These are phyloP conservation scores for Fusarium phyllophilum DNA, from an alignment of 2,329 filamentous ascomycete species.

Conservation along the genomic window DNA sequence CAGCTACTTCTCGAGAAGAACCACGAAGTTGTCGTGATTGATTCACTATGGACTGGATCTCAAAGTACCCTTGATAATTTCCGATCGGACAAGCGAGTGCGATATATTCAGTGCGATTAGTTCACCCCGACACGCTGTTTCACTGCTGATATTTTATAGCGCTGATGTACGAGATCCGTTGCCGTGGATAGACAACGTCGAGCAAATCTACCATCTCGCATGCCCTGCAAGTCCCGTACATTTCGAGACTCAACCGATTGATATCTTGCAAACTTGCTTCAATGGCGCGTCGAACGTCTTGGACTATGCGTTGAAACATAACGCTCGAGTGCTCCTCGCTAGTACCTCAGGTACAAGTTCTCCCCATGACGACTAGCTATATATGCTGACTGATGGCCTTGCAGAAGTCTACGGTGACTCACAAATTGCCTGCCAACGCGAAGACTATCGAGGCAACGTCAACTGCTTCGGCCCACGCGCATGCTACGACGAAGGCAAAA, in stretches of 20 bases:
- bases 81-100: slow-evolving; percentile 6
- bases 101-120: slow-evolving; percentile 15
- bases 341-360: slow-evolving; percentile 27
- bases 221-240: slow-evolving; percentile 33
- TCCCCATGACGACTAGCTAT: rapidly evolving
- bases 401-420: slow-evolving; percentile 35
- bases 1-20: slow-evolving; percentile 23
- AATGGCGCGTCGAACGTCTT: slow-evolving; percentile 27
- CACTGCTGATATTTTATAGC: neutral
- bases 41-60: slow-evolving; percentile 36
- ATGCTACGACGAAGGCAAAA: slow-evolving; percentile 56
- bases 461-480: slow-evolving; percentile 54
- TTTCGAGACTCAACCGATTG: slow-evolving; percentile 31
- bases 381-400: neutral
- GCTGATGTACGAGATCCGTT: slow-evolving; percentile 31
- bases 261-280: slow-evolving; percentile 37
- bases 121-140: rapidly evolving
- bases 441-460: slow-evolving; percentile 53
- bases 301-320: slow-evolving; percentile 30
- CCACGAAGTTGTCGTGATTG: slow-evolving; percentile 27
- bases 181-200: slow-evolving; percentile 19
- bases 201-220: slow-evolving; percentile 36
- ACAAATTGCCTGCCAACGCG: slow-evolving; percentile 6
- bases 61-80: slow-evolving; percentile 17
- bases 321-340: slow-evolving; percentile 25